phyloP scores from a whole-genome alignment of 257 asterid species.

The Striga asiatica region DNA sequence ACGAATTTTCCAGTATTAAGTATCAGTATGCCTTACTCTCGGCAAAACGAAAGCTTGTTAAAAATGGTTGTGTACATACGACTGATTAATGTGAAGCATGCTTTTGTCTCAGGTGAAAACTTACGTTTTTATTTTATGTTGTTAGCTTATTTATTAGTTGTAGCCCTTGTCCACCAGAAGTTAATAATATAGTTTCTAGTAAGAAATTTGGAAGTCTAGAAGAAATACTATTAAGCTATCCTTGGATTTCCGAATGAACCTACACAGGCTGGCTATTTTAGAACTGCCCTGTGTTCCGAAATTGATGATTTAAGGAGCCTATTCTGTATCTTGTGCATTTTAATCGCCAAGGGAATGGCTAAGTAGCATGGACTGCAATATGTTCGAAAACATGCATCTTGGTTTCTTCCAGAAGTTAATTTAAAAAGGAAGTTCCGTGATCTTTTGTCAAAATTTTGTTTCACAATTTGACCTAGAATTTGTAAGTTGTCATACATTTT shows the following conservation, averaged over 20 bases:
- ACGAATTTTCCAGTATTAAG: neutral
- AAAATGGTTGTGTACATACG: neutral
- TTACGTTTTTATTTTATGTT: neutral
- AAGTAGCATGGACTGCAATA: conserved; percentile 7
- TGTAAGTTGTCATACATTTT: neutral
- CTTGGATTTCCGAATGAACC: conserved; percentile 4
- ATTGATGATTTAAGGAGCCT: neutral
- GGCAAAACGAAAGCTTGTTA: neutral
- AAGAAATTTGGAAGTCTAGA: conserved; percentile 1
- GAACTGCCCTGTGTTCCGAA: neutral
- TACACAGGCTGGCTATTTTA: neutral
- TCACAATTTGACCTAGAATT: neutral
- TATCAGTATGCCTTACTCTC: neutral
- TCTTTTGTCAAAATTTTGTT: neutral
- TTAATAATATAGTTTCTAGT: neutral
- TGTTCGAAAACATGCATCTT: neutral
- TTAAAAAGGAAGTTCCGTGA: neutral
- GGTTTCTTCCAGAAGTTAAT: neutral
- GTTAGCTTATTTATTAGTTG: neutral
- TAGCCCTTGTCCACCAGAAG: neutral
- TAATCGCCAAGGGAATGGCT: neutral
- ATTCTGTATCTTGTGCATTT: neutral
- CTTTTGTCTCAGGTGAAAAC: neutral
- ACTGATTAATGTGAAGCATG: neutral
- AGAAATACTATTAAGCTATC: neutral